phyloP scores from a whole-genome alignment of 2,329 filamentous ascomycete species.

The Pseudogymnoascus sp. region DNA sequence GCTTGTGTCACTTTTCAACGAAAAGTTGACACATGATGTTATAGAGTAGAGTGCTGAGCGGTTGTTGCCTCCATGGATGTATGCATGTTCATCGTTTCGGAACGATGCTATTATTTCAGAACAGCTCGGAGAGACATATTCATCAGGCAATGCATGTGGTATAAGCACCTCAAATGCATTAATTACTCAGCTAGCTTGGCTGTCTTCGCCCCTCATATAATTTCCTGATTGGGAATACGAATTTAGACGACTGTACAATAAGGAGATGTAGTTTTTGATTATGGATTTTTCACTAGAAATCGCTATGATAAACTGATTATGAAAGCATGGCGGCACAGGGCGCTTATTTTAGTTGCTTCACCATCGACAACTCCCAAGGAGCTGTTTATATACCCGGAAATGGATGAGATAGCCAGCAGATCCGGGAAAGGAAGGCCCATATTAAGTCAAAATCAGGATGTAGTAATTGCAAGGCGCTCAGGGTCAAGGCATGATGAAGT shows the following conservation, averaged over 20 bases:
- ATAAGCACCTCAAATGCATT: neutral
- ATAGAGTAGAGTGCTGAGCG: neutral
- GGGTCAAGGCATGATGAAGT: neutral
- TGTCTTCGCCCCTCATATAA: neutral
- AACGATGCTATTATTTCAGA: neutral
- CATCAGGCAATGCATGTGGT: neutral
- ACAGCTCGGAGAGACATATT: neutral
- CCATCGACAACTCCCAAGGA: neutral
- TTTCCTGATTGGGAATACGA: neutral
- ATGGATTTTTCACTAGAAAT: neutral
- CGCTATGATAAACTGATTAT: neutral
- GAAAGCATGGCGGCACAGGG: neutral
- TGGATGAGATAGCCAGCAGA: neutral
- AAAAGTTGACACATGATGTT: neutral
- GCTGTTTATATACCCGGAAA: neutral
- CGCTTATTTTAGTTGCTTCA: neutral
- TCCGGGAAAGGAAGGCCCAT: neutral
- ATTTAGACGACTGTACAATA: neutral
- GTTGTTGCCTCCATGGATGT: neutral
- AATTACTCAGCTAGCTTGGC: neutral
- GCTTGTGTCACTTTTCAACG: neutral
- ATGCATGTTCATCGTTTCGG: neutral
- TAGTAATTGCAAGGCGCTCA: neutral
- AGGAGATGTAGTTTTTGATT: neutral
- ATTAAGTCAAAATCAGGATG: neutral